phyloP scores from a whole-genome alignment of 164 flowering plant genomes.

The Kingdonia uniflora region DNA sequence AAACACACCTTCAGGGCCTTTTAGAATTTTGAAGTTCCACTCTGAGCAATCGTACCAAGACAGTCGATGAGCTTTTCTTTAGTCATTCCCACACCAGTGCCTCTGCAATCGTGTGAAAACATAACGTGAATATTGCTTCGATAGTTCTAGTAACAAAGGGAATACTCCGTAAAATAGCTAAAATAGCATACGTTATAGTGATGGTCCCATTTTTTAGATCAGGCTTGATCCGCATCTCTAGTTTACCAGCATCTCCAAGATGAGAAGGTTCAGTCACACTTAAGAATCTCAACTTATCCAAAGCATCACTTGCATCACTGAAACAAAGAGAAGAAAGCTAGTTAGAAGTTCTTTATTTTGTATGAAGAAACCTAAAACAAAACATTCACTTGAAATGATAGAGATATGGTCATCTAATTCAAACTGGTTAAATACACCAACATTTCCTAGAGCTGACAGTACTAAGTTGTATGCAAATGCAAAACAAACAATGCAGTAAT shows the following conservation, averaged over 20 bases:
- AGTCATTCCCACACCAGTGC: slow-evolving; percentile 98
- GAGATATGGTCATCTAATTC: too few species aligned
- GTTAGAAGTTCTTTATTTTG: too few species aligned
- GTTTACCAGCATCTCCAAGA: slow-evolving; percentile 81
- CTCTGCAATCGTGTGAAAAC: slow-evolving; percentile 33
- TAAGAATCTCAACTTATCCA: slow-evolving; percentile 85
- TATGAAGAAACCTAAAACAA: too few species aligned
- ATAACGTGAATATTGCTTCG: background rate
- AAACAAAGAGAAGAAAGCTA: background rate
- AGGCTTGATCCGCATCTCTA: slow-evolving; percentile 86
- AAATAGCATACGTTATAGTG: slow-evolving; percentile 54
- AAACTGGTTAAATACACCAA: too few species aligned
- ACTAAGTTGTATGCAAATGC: too few species aligned
- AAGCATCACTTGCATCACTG: slow-evolving; percentile 99
- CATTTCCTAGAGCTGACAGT: too few species aligned
- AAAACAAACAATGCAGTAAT: too few species aligned
- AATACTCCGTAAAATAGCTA: background rate
- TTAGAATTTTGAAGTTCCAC: slow-evolving; percentile 93
- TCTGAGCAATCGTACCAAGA: slow-evolving; percentile 98
- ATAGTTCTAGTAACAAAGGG: background rate
- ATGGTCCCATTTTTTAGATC: slow-evolving; percentile 96
- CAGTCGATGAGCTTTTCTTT: slow-evolving; percentile 90
- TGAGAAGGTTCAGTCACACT: slow-evolving; percentile 88
- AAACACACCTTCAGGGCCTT: slow-evolving; percentile 73
- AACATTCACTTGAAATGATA: too few species aligned